Conservation (phyloP, 345 rosid species). For the Heritiera littoralis region DNA sequence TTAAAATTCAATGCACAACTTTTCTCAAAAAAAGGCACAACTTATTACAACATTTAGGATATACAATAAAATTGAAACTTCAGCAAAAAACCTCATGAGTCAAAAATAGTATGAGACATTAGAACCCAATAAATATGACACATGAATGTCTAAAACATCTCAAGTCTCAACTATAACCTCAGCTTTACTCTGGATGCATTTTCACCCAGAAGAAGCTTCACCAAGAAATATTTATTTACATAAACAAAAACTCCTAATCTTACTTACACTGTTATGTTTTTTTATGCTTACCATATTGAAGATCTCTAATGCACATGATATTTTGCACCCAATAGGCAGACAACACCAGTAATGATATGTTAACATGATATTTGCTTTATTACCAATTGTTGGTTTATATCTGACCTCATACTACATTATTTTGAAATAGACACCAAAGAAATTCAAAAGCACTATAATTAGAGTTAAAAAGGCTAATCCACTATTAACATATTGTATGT, state of each 20-base stretch:
- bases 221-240: not conserved
- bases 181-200: not conserved
- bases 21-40: not conserved
- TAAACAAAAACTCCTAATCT: not conserved
- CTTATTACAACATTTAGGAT: not conserved
- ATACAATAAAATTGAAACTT: not conserved
- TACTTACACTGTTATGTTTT: not conserved
- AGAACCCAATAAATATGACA: slow-evolving; percentile 1
- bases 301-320: not conserved
- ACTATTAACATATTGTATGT: not conserved
- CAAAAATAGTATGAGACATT: not conserved
- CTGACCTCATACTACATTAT: not conserved
- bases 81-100: not conserved
- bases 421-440: not conserved
- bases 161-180: not conserved
- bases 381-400: not conserved
- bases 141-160: not conserved
- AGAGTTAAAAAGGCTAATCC: not conserved
- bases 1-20: slow-evolving; percentile 4
- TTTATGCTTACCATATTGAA: not conserved
- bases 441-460: not conserved
- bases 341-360: not conserved
- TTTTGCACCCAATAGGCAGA: not conserved
- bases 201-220: not conserved
- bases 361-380: not conserved